A percentile compares a stretch with the other conserved stretches of the same genome.
phyloP scores from a whole-genome alignment of 1,284 basidiomycete genomes.

The Phenoliferia sp. region DNA sequence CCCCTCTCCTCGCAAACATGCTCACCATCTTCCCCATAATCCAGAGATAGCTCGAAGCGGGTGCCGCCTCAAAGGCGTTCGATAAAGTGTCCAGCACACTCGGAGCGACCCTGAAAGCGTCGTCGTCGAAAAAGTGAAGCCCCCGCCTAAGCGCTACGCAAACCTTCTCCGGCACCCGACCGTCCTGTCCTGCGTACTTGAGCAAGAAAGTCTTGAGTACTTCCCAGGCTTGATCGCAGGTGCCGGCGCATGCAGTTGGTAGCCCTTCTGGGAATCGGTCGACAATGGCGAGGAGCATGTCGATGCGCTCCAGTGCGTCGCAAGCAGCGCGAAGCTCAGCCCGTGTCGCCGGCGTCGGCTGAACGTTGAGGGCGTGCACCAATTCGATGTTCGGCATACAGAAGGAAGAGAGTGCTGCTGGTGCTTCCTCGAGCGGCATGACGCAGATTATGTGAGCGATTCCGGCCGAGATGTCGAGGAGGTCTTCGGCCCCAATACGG shows the following conservation, averaged over 20 bases:
- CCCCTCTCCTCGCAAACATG: slow-evolving; percentile 57
- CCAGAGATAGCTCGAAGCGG: slow-evolving; percentile 88
- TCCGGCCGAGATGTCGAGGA: slow-evolving; percentile 86
- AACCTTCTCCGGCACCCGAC: slow-evolving; percentile 74
- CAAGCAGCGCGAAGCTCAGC: slow-evolving; percentile 8
- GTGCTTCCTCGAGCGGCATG: slow-evolving; percentile 74
- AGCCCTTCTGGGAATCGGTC: slow-evolving; percentile 71
- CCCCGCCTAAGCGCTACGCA: slow-evolving; percentile 85
- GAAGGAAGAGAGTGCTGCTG: slow-evolving; percentile 77
- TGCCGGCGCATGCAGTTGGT: slow-evolving; percentile 71
- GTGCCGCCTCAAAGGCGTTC: slow-evolving; percentile 70
- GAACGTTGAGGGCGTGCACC: slow-evolving; percentile 38
- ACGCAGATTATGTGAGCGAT: slow-evolving; percentile 90
- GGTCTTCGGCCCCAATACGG: slow-evolving; percentile 80
- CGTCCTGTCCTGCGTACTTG: slow-evolving; percentile 52
- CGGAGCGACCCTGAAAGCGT: slow-evolving; percentile 64
- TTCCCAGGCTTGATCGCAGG: slow-evolving; percentile 72
- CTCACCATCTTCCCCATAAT: slow-evolving; percentile 58
- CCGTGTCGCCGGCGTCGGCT: slow-evolving; percentile 37
- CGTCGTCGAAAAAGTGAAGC: slow-evolving; percentile 69
- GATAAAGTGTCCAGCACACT: slow-evolving; percentile 71
- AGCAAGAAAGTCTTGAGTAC: slow-evolving; percentile 76
- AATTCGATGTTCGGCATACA: slow-evolving; percentile 53
- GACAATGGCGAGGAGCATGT: slow-evolving; percentile 77
- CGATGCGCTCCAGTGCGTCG: slow-evolving; percentile 84